Evolutionary conservation across 2,329 filamentous ascomycete genomes (phyloP), one percentile per base, ranked within the genome.

Genomic region (Fusarium compactum): DNA sequence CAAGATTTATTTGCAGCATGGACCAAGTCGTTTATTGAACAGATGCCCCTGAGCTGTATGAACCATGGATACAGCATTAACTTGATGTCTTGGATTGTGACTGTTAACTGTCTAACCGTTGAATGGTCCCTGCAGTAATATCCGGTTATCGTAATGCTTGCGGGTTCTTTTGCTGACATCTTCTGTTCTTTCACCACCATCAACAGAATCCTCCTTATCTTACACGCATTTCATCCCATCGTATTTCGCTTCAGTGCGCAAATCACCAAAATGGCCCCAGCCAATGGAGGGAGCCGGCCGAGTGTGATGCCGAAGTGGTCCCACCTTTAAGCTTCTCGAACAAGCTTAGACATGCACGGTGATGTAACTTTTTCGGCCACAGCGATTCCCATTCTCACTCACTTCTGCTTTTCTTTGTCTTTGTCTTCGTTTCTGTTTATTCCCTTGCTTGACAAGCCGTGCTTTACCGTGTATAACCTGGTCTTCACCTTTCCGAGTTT

Each of bases 291-390:
- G 66, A 50, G 51, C 50, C 50, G 57, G 60, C 69, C 71, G 69
- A 74, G 58, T 41, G 40, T 47, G 55, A 58, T 67, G 46, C 71
- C 62, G 44, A 61, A 50, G 20, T 47, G 58, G 44, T 51, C 18
- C 62, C 55, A 60, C 52, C 44, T 43, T 56, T 27, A 44, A 38
- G 50, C 58, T 53, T 58, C 63, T 56, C 22, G 48, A 45, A 65
- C 30, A 69, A 65, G 55, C 55, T 53, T 69, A 59, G 62, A 62
- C 63, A 62, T 70, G 72, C 72, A 74, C 43, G 43, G 55, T 74
- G 72, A 74, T 74, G 72, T 70, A 74, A 74, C 65, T 34, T 41
- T 40, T 32, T 73, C 60, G 70, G 70, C 40, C 53, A 50, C 43
- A 59, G 66, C 66, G 72, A 68, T 24, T 41, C 24, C 34, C n/a